These are phyloP conservation scores for Ceratocystis harringtonii DNA, from an alignment of 2,329 filamentous ascomycete species.

Conservation along the genomic window DNA sequence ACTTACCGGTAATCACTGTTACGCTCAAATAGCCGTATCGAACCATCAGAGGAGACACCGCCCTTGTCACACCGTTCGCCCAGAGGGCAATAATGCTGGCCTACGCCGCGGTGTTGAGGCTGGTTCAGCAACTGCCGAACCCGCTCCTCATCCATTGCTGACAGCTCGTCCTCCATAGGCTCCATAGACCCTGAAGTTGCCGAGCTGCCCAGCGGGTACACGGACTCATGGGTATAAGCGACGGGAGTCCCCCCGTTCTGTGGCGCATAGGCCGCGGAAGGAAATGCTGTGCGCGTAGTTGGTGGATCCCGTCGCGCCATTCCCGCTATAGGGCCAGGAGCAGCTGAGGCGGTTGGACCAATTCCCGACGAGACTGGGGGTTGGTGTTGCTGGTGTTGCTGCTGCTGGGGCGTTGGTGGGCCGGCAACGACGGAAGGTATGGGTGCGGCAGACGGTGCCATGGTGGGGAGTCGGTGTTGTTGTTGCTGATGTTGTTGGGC, in stretches of 20 bases:
- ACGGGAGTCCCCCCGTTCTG: background rate
- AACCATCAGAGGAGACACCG: constrained; percentile 9
- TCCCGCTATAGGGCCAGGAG: background rate
- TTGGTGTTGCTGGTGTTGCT: constrained; percentile 6
- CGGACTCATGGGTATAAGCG: background rate
- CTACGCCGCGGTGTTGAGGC: constrained; percentile 15
- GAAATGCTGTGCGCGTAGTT: background rate
- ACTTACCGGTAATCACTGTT: constrained; percentile 15
- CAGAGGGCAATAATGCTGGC: constrained; percentile 14
- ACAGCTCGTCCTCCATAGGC: constrained; percentile 14
- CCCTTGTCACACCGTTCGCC: constrained; percentile 15
- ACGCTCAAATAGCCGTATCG: constrained; percentile 14
- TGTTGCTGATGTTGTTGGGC: constrained; percentile 6
- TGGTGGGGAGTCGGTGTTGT: constrained; percentile 11
- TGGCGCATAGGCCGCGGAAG: background rate
- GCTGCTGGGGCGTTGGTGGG: background rate
- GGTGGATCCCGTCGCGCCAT: constrained; percentile 5
- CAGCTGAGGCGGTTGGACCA: background rate
- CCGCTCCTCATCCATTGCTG: constrained; percentile 11
- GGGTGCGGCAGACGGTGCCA: constrained; percentile 3
- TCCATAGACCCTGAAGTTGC: constrained; percentile 8
- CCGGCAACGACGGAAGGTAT: constrained; percentile 9
- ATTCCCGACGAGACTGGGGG: constrained; percentile 4
- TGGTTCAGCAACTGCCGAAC: constrained; percentile 14
- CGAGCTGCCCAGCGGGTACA: constrained; percentile 5